phyloP scores from a whole-genome alignment of 441 rosid genomes.

The Hura crepitans region DNA sequence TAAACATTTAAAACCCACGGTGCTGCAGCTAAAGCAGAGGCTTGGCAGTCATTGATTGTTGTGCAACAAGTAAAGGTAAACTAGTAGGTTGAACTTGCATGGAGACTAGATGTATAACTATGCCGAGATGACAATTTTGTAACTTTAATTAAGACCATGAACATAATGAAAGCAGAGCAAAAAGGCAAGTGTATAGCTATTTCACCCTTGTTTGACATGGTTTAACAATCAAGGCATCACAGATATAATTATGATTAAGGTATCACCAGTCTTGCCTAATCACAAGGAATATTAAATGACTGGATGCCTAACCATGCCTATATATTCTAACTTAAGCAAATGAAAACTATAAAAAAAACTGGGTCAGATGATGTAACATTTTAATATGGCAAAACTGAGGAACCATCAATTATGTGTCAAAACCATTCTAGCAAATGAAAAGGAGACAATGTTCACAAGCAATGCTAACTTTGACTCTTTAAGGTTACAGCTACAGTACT shows the following conservation, averaged over 20 bases:
- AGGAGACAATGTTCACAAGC: neutral
- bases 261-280: neutral
- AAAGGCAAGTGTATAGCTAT: neutral
- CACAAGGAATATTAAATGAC: neutral
- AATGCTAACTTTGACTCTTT: no score
- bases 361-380: neutral
- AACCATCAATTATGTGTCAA: no score
- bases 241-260: neutral
- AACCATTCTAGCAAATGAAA: neutral
- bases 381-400: neutral
- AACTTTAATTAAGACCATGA: neutral
- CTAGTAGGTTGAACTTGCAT: slow-evolving; percentile 22
- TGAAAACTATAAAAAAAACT: neutral
- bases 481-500: neutral
- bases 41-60: slow-evolving; percentile 17
- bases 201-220: no score
- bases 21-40: slow-evolving; percentile 31
- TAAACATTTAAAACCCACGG: slow-evolving; percentile 32
- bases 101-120: slow-evolving; percentile 12
- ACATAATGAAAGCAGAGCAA: neutral
- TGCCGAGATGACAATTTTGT: slow-evolving; percentile 9
- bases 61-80: slow-evolving; percentile 22
- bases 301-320: neutral
- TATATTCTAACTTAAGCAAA: neutral
- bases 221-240: no score